Evolutionary conservation across 148 eudicot genomes (phyloP).

Genomic region (Camellia granthamiana): DNA sequence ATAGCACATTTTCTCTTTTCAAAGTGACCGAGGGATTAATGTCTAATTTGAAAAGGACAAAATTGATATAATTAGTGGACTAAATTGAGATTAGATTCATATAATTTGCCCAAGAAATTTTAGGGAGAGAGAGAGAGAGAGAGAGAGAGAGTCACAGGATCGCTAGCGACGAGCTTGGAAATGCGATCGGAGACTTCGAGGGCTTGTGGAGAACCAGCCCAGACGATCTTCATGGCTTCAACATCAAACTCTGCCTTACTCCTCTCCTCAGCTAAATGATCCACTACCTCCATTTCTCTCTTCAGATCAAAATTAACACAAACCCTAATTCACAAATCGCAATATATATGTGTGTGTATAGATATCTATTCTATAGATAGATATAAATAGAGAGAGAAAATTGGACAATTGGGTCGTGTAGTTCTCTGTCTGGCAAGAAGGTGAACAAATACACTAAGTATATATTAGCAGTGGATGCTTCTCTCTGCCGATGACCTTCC

Average conservation of each 20-base stretch:
- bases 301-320: slow-evolving; percentile 10
- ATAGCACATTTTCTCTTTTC: too few relatives aligned
- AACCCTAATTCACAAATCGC: neutral
- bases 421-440: neutral
- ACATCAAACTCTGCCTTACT: slow-evolving; percentile 63
- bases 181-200: slow-evolving; percentile 76
- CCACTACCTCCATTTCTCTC: slow-evolving; percentile 42
- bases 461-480: neutral
- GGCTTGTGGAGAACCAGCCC: slow-evolving; percentile 64
- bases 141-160: slow-evolving; percentile 53
- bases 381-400: too few relatives aligned
- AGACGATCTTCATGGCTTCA: slow-evolving; percentile 67
- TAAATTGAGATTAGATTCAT: too few relatives aligned
- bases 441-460: neutral
- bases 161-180: slow-evolving; percentile 79
- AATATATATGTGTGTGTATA: too few relatives aligned
- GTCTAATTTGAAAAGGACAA: too few relatives aligned
- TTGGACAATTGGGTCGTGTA: neutral
- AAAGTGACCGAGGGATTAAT: too few relatives aligned
- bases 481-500: neutral
- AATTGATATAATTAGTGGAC: too few relatives aligned
- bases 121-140: slow-evolving; percentile 11
- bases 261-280: slow-evolving; percentile 73
- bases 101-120: too few relatives aligned
- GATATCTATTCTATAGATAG: neutral